Evolutionary conservation across 164 flowering plant species (phyloP).

Genomic region (Pachysandra terminalis): DNA sequence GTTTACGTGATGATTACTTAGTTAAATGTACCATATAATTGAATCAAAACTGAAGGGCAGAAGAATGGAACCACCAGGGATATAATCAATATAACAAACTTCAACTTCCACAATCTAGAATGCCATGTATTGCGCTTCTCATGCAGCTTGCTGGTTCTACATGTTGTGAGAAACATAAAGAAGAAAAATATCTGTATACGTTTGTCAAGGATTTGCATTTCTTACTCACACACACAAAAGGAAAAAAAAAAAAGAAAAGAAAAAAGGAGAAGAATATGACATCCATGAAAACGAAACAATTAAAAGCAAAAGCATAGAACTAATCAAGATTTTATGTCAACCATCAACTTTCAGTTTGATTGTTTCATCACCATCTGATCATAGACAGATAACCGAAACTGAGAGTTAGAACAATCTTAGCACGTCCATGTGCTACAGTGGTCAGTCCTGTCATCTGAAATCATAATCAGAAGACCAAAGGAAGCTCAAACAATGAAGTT

Average conservation of each 20-base stretch:
- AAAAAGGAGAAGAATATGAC: background rate
- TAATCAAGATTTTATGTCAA: background rate
- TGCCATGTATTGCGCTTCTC: constrained; percentile 74
- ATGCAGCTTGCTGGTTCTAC: constrained; percentile 48
- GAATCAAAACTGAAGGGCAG: constrained; percentile 47
- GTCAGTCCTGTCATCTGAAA: too few relatives aligned
- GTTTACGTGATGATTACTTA: background rate
- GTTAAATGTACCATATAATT: constrained; percentile 59
- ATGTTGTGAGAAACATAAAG: constrained; percentile 64
- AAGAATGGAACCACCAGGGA: constrained; percentile 56
- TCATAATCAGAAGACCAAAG: too few relatives aligned
- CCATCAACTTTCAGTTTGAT: background rate
- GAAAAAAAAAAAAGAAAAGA: background rate
- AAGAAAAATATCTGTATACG: constrained; percentile 67
- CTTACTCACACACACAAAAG: too few relatives aligned
- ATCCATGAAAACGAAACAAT: background rate
- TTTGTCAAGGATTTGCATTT: constrained; percentile 44
- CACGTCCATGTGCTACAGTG: too few relatives aligned
- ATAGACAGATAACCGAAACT: background rate
- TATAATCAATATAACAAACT: constrained; percentile 44
- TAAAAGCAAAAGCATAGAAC: background rate
- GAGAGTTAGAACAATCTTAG: too few relatives aligned
- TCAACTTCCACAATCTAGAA: constrained; percentile 70
- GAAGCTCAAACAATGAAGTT: background rate
- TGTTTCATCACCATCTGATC: background rate